Evolutionary conservation across 1,284 basidiomycete genomes (phyloP).

Genomic region (Takashimella koratensis): DNA sequence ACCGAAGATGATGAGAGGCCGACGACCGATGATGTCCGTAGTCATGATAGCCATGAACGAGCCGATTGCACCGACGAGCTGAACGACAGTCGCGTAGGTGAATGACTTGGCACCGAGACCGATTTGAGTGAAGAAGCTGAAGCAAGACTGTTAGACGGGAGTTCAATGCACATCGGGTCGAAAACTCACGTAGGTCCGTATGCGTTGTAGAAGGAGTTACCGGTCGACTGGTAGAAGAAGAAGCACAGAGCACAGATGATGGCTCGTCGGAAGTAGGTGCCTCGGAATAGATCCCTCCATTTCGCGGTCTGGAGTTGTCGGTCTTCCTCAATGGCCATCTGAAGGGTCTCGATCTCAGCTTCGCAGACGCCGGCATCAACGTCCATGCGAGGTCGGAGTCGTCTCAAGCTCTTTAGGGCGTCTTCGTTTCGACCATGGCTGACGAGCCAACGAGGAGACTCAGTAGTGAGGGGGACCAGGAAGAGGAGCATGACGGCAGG

Average conservation of each 20-base stretch:
- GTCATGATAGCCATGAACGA: constrained; percentile 12
- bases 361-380: constrained; percentile 11
- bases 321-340: constrained; percentile 16
- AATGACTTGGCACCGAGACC: constrained; percentile 21
- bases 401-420: constrained; percentile 16
- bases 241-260: constrained; percentile 5
- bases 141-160: too few species aligned
- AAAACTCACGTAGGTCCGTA: constrained; percentile 15
- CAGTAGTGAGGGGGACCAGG: constrained; percentile 12
- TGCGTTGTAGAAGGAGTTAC: constrained; percentile 20
- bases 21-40: constrained; percentile 17
- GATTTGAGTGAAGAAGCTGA: constrained; percentile 17
- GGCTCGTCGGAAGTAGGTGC: constrained; percentile 15
- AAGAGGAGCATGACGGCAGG: constrained; percentile 11
- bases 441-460: constrained; percentile 28
- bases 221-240: constrained; percentile 18
- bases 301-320: constrained; percentile 2
- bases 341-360: constrained; percentile 19
- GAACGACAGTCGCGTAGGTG: constrained; percentile 19
- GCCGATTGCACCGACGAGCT: constrained; percentile 12
- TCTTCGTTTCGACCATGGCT: constrained; percentile 8
- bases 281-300: constrained; percentile 24
- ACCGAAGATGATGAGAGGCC: constrained; percentile 18
- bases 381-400: constrained; percentile 15
- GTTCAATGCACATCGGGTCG: too few species aligned